A percentile compares a stretch with the other conserved stretches of the same genome.
Evolutionary conservation across 495 filamentous ascomycete genomes (phyloP).

Genomic region (Talaromyces stipitatus): DNA sequence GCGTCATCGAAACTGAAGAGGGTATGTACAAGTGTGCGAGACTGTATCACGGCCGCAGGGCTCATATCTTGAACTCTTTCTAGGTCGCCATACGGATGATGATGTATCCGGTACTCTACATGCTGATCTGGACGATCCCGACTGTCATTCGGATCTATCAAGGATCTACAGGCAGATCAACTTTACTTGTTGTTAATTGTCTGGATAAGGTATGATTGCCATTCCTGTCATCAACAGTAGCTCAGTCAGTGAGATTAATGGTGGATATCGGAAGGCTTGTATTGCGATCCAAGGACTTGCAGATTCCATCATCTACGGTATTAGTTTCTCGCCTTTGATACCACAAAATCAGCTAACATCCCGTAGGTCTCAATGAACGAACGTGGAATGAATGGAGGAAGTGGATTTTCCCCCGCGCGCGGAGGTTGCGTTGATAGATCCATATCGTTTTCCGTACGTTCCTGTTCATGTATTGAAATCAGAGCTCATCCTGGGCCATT

Average conservation of each 20-base stretch:
- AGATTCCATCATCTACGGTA: not conserved
- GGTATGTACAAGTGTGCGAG: not conserved
- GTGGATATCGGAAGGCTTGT: not conserved
- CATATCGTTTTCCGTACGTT: not conserved
- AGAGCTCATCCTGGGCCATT: no score
- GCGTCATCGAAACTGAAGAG: not conserved
- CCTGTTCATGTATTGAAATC: no score
- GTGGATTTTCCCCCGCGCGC: not conserved
- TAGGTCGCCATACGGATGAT: not conserved
- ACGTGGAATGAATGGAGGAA: slow-evolving; percentile 2
- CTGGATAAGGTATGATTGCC: not conserved
- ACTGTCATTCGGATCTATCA: slow-evolving; percentile 1
- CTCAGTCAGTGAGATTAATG: not conserved
- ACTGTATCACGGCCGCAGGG: no score
- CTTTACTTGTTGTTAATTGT: not conserved
- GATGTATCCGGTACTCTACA: slow-evolving; percentile 1
- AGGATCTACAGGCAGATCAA: not conserved
- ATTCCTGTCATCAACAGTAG: not conserved
- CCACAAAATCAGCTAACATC: not conserved
- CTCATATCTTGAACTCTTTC: not conserved
- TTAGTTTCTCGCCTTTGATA: not conserved
- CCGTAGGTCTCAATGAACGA: not conserved
- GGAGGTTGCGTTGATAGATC: not conserved
- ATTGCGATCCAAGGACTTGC: not conserved
- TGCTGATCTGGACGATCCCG: not conserved